Evolutionary conservation across 2,329 filamentous ascomycete species (phyloP).

Genomic region (Botryotinia narcissicola): DNA sequence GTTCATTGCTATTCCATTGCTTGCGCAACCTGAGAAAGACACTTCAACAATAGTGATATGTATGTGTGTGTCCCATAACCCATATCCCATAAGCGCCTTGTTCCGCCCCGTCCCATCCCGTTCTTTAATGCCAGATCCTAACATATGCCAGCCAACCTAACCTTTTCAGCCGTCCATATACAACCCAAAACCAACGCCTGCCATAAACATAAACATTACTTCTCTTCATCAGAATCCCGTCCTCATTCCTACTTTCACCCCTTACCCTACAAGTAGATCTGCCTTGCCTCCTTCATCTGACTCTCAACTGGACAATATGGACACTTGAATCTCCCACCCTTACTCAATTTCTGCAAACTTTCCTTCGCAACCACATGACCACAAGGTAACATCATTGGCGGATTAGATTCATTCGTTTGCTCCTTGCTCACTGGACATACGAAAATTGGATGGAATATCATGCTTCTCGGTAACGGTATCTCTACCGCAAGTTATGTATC

Average conservation of each 20-base stretch:
- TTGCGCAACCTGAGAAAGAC: neutral
- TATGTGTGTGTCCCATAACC: neutral
- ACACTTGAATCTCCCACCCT: conserved; percentile 83
- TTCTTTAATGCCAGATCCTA: neutral
- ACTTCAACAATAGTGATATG: neutral
- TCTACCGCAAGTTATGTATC: conserved; percentile 84
- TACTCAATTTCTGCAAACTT: conserved; percentile 74
- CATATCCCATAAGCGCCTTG: neutral
- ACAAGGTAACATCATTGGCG: conserved; percentile 94
- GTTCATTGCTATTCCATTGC: neutral
- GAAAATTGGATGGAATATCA: conserved; percentile 91
- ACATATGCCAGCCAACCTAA: neutral
- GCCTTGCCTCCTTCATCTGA: conserved; percentile 65
- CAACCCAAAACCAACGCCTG: neutral
- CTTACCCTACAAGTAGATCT: conserved; percentile 34
- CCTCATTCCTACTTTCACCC: neutral
- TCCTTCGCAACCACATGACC: conserved; percentile 91
- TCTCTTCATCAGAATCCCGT: neutral
- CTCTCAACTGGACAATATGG: conserved; percentile 92
- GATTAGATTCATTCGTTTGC: conserved; percentile 88
- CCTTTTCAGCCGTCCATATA: neutral
- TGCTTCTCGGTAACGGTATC: conserved; percentile 56
- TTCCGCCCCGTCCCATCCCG: neutral
- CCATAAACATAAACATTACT: neutral
- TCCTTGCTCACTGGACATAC: conserved; percentile 97